Base-by-base conservation (phyloP, 768 basidiomycete genomes). In the Epithele typhae region DNA sequence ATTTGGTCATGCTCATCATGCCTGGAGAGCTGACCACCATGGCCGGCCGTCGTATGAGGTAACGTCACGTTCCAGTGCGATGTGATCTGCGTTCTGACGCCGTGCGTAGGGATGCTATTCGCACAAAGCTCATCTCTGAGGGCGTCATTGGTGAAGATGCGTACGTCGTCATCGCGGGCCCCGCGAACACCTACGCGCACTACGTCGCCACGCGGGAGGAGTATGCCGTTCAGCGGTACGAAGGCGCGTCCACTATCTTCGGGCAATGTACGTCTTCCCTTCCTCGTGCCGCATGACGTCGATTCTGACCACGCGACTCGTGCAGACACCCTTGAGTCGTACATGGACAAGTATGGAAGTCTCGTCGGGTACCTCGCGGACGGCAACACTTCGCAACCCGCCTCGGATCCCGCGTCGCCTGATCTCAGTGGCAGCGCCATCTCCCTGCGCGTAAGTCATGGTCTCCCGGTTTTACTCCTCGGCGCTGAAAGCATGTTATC, bases 21-120 rank as follows among this genome's bases (percentile, higher is more conserved):
- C 85, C 87, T 15, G 84, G 85, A 24, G 88, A 91, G 62, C 63
- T 87, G 47, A 90, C 87, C 5, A 91, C 88, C 3, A 90, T 90
- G 88, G 73, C 85, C 32, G 87, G 87, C 12, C 68, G 88, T 49
- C 76, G 88, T 33, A 71, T 90, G 46, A 76, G 87, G 27, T 30
- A 14, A 3, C 15, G 23, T 25, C 11, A 18, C 23, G 32, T 41
- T 4, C 32, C 23, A 22, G 22, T 17, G n/a, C 17, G 22, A 18
- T 40, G 0, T 18, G 35, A n/a, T 19, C 10, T 21, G 7, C 10
- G 21, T 22, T 35, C 23, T 11, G 21, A n/a, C n/a, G n/a, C n/a
- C n/a, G 17, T 14, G 5, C 41, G 33, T 59, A 87, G 86, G 32
- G 78, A 88, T 49, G 81, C 85, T 1, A 52, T 90, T 40, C 81